These are phyloP conservation scores for Omphalotus guepiniiformis DNA, from an alignment of 768 basidiomycete species.

Conservation along the genomic window DNA sequence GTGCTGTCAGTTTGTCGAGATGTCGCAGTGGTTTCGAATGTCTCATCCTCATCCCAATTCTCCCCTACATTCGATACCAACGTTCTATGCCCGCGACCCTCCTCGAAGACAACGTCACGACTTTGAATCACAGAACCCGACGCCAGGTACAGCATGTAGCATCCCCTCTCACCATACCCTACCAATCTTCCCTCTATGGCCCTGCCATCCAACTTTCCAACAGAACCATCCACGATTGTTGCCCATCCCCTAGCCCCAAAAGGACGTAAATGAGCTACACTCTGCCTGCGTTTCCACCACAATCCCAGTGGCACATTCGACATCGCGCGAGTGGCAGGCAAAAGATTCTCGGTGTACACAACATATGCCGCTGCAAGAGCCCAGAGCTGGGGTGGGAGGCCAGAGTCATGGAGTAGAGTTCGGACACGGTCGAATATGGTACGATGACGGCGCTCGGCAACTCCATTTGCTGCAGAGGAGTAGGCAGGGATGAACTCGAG, in stretches of 20 bases:
- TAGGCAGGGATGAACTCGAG: constrained; percentile 17
- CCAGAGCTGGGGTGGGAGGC: not conserved
- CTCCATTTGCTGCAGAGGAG: constrained; percentile 22
- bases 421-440: not conserved
- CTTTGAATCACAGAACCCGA: not conserved
- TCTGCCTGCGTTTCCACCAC: not conserved
- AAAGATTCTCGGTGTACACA: not conserved
- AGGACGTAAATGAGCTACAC: not conserved
- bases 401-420: not conserved
- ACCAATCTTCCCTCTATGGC: not conserved
- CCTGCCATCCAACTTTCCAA: not conserved
- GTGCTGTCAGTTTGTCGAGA: no score
- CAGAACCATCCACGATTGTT: not conserved
- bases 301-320: no score
- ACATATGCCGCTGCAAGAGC: not conserved
- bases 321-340: not conserved
- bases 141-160: not conserved
- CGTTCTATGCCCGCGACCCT: not conserved
- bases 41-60: not conserved
- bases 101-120: not conserved
- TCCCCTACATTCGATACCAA: not conserved
- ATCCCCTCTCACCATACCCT: not conserved
- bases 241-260: not conserved
- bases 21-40: not conserved
- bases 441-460: constrained; percentile 14